Base-by-base conservation (phyloP, 1,284 basidiomycete species). In the Fomitopsis pinicola region DNA sequence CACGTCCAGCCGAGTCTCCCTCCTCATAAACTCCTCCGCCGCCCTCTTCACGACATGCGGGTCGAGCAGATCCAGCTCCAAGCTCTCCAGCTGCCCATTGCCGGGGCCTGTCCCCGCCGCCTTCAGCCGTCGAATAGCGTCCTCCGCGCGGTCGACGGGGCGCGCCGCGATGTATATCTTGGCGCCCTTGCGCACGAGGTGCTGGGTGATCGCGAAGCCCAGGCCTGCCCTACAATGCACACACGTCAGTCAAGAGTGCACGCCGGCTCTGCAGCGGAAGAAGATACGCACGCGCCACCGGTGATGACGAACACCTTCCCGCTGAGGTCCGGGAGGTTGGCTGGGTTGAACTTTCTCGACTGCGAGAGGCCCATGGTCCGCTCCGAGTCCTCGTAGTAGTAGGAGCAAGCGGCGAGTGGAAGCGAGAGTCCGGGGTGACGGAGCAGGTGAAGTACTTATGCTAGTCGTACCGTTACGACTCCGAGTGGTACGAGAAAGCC, bases 1-100 rank as follows among this genome's bases (percentile, higher is more conserved):
- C n/a, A 85, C 70, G 63, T 87, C 84, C 44, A 86, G 68, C 42
- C 81, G 74, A n/a, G 69, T 69, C 66, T 87, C 85, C 45, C 70
- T 74, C 40, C 60, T 62, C 69, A 82, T 63, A 61, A 86, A 82
- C 30, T 73, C 75, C 59, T 80, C 75, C 0, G 79, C 85, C 1
- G 80, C 67, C n/a, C 70, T 64, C 64, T 78, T 80, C 10, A 79
- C 78, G 6, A 73, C 67, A 30, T 72, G 68, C 3, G 81, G 78
- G 44, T 80, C 76, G 35, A 70, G 64, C 50, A 85, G 70, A 63
- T 87, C 82, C 12, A 84, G 73, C 17, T 77, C 66, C 12, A 82
- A 68, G 72, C 76, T 83, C 2, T 76, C 62, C 15, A 86, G 69
- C 55, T 78, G 64, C 5, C 81, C 78, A n/a, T 72, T 71, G 1